Evolutionary conservation across 257 asterid genomes (phyloP), one percentile per base, ranked within the genome.

Genomic region (Gentiana straminea): DNA sequence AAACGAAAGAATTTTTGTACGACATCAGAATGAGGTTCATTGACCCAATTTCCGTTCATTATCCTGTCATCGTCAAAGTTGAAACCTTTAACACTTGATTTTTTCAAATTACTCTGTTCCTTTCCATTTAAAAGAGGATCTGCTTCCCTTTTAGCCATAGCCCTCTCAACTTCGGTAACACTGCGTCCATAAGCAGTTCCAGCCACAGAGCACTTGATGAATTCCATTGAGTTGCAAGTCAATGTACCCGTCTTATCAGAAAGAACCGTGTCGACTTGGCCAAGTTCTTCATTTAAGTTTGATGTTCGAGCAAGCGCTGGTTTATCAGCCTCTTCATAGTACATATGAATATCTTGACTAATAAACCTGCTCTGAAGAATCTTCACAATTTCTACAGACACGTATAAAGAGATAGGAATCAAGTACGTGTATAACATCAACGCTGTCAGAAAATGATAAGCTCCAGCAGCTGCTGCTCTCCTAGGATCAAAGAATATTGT

Each of bases 241-340:
- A 91, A 63, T 2, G 98, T 91, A 8, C 98, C 98, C 0, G 98
- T 91, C 66, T 91, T 91, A 59, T 91, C 98, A 4, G 98, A 91
- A 58, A 91, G 95, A 32, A 91, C 75, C 0, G 98, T 91, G 51
- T 86, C 67, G 39, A 91, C 96, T 68, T 91, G 98, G 37, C 98
- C 98, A 4, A 91, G 72, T 49, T 91, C 98, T 60, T 91, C 98
- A 7, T 85, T 91, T 64, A 91, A 70, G 70, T 91, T 91, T 8
- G 98, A 91, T 51, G 98, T 91, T 1, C 95, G 89, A 4, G 98
- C 92, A 38, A 63, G 85, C 3, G 98, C 98, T 36, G 98, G 98
- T 51, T 79, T 86, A 64, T 87, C 96, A 4, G 84, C 67, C 73
- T 91, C 98, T 71, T 86, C 96, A 52, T 84, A 72, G 62, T 91